Percentiles rank a stretch among this genome's conserved stretches.
Conservation (phyloP, 345 rosid genomes). For the Geranium rotundifolium region DNA sequence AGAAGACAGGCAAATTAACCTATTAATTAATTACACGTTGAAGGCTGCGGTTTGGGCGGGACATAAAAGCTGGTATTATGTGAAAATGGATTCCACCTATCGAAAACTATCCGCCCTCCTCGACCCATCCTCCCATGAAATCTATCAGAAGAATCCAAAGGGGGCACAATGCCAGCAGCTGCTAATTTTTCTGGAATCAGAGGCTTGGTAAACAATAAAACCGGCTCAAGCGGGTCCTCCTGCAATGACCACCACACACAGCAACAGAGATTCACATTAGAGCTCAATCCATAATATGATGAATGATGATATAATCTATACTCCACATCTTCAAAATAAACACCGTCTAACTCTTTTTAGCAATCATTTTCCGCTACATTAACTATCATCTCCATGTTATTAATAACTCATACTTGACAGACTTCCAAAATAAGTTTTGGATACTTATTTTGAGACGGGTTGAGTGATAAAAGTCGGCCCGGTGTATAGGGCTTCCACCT, state of each 20-base stretch:
- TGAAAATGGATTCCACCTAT: slow-evolving; percentile 88
- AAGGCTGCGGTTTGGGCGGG: slow-evolving; percentile 52
- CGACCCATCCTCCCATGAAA: slow-evolving; percentile 91
- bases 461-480: too few species aligned
- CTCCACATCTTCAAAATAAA: too few species aligned
- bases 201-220: slow-evolving; percentile 79
- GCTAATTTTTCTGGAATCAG: slow-evolving; percentile 84
- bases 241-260: slow-evolving; percentile 18
- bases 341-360: too few species aligned
- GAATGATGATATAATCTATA: too few species aligned
- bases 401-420: too few species aligned
- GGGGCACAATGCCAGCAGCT: slow-evolving; percentile 75
- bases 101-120: slow-evolving; percentile 93
- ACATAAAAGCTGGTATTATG: slow-evolving; percentile 42
- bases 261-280: neutral
- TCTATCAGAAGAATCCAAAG: slow-evolving; percentile 41
- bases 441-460: too few species aligned
- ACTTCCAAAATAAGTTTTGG: too few species aligned
- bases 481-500: too few species aligned
- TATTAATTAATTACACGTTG: slow-evolving; percentile 20
- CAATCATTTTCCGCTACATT: too few species aligned
- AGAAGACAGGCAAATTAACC: too few species aligned
- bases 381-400: too few species aligned
- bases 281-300: neutral
- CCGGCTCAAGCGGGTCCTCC: slow-evolving; percentile 98